Percentiles rank a stretch among this genome's conserved stretches.
Evolutionary conservation across 208 protist species (phyloP).

Genomic region (Leishmania tarentolae): DNA sequence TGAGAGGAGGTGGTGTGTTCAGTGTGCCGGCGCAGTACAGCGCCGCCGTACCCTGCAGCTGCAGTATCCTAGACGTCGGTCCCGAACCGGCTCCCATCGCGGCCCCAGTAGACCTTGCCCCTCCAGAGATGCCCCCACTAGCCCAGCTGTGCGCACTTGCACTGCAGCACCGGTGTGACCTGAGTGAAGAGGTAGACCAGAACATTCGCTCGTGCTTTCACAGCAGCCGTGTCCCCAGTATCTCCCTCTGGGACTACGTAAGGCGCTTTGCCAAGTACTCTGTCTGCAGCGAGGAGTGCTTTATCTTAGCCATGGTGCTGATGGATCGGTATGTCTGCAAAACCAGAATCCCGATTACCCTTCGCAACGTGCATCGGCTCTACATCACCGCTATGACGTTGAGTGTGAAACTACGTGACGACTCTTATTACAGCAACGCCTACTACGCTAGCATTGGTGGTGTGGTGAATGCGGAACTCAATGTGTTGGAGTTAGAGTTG

Average conservation of each 20-base stretch:
- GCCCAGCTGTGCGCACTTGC: slow-evolving; percentile 57
- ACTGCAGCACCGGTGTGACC: slow-evolving; percentile 69
- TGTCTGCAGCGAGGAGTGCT: slow-evolving; percentile 88
- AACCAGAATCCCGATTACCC: slow-evolving; percentile 53
- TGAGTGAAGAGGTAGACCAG: slow-evolving; percentile 31
- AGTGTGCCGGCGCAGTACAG: slow-evolving; percentile 1
- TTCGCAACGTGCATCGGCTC: slow-evolving; percentile 86
- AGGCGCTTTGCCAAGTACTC: slow-evolving; percentile 92
- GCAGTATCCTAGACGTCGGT: slow-evolving; percentile 29
- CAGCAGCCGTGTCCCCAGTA: slow-evolving; percentile 74
- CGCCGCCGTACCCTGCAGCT: slow-evolving; percentile 22
- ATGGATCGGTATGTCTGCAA: slow-evolving; percentile 85
- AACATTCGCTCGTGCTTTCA: slow-evolving; percentile 60
- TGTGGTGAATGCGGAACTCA: slow-evolving; percentile 78
- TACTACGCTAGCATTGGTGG: slow-evolving; percentile 93
- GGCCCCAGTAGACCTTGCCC: slow-evolving; percentile 21
- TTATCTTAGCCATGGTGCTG: slow-evolving; percentile 90
- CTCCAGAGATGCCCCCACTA: slow-evolving; percentile 51
- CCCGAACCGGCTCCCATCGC: slow-evolving; percentile 13
- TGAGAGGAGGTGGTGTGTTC: neutral
- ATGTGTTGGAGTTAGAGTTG: slow-evolving; percentile 86
- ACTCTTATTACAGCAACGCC: slow-evolving; percentile 89
- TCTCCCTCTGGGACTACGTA: slow-evolving; percentile 90
- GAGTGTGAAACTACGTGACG: slow-evolving; percentile 91
- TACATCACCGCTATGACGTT: slow-evolving; percentile 86